Evolutionary conservation across 1,139 yeast species (phyloP).

Genomic region (Williopsis jadinii): DNA sequence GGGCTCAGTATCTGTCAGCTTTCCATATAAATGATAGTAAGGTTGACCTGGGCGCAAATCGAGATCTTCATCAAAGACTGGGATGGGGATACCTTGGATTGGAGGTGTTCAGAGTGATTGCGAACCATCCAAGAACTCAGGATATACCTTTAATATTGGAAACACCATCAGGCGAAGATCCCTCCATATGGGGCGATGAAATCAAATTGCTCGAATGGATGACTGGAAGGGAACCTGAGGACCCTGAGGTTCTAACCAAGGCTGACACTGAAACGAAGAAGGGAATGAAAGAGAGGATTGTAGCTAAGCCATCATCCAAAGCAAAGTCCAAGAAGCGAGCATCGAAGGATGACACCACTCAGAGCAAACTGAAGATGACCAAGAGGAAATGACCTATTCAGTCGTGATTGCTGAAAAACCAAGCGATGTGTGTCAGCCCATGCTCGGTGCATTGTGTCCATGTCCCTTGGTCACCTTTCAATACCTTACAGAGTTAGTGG

Average conservation of each 20-base stretch:
- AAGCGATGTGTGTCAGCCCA: too few relatives aligned
- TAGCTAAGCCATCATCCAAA: constrained; percentile 17
- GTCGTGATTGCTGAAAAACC: too few relatives aligned
- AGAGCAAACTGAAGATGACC: too few relatives aligned
- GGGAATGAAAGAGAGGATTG: constrained; percentile 51
- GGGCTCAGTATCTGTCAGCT: constrained; percentile 67
- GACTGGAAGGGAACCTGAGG: constrained; percentile 45
- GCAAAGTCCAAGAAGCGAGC: too few relatives aligned
- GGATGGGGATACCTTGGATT: constrained; percentile 89
- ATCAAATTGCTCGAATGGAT: constrained; percentile 71
- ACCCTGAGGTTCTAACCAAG: constrained; percentile 47
- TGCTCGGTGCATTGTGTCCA: too few relatives aligned
- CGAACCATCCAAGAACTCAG: constrained; percentile 57
- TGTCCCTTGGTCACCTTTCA: too few relatives aligned
- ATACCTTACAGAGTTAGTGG: too few relatives aligned
- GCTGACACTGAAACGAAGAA: constrained; percentile 40
- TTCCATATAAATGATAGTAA: constrained; percentile 91
- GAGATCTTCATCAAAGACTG: constrained; percentile 85
- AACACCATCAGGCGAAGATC: constrained; percentile 64
- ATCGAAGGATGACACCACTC: too few relatives aligned
- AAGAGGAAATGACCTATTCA: too few relatives aligned
- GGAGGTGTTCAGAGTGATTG: constrained; percentile 67
- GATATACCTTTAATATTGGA: constrained; percentile 81
- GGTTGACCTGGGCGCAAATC: constrained; percentile 83
- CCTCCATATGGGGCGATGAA: constrained; percentile 68